Conservation (phyloP, 306 rosid species). For the Amphicarpaea edgeworthii region DNA sequence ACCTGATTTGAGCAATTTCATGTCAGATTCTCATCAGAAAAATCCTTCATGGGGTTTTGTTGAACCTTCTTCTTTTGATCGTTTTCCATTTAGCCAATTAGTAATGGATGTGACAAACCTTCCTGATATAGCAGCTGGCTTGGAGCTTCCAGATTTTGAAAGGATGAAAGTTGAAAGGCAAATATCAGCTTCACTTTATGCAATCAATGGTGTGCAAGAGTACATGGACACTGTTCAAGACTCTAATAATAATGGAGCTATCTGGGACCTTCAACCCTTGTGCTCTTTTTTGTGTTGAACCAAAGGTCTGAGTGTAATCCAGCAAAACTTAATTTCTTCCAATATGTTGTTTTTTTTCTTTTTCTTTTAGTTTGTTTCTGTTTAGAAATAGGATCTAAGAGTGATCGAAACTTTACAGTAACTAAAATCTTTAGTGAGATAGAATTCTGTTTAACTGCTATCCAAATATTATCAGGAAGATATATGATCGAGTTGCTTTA, state of each 20-base stretch:
- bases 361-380: neutral
- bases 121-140: conserved; percentile 42
- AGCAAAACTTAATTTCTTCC: conserved; percentile 17
- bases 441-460: conserved; percentile 13
- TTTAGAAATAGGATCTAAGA: conserved; percentile 6
- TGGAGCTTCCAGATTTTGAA: conserved; percentile 66
- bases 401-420: conserved; percentile 30
- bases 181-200: conserved; percentile 84
- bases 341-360: neutral
- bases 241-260: conserved; percentile 48
- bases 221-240: conserved; percentile 79
- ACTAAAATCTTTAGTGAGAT: neutral
- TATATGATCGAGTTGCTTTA: conserved; percentile 19
- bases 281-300: conserved; percentile 62
- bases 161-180: conserved; percentile 89
- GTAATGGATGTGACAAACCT: conserved; percentile 57
- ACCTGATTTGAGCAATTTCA: conserved; percentile 71
- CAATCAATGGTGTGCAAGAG: conserved; percentile 85
- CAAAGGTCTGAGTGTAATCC: conserved; percentile 15
- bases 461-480: conserved; percentile 25
- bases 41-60: conserved; percentile 53
- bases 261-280: conserved; percentile 81
- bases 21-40: conserved; percentile 15
- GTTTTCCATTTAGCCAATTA: conserved; percentile 52
- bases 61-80: conserved; percentile 50